Evolutionary conservation across 2,329 filamentous ascomycete species (phyloP).

Genomic region (Neoscytalidium dimidiatum): DNA sequence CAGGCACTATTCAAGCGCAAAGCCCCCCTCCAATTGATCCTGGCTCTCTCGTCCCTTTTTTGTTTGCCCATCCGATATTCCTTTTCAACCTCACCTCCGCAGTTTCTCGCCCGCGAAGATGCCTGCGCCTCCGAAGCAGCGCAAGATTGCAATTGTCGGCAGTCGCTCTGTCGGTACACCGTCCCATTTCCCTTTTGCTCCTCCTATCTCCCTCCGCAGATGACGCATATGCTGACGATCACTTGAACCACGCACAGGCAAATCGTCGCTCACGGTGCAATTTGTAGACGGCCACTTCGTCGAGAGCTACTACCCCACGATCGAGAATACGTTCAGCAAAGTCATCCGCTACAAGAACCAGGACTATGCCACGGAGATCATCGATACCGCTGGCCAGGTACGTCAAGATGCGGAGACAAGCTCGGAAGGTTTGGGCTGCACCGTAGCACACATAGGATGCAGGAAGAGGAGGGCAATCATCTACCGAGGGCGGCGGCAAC

Average conservation of each 20-base stretch:
- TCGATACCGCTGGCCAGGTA: slow-evolving; percentile 95
- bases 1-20: slow-evolving; percentile 8
- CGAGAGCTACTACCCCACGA: slow-evolving; percentile 98
- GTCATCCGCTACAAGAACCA: slow-evolving; percentile 90
- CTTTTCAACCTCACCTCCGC: background rate
- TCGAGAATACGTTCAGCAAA: slow-evolving; percentile 98
- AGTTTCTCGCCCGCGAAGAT: slow-evolving; percentile 44
- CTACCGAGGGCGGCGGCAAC: background rate
- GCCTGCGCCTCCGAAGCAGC: slow-evolving; percentile 76
- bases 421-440: background rate
- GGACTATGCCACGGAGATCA: slow-evolving; percentile 94
- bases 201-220: background rate
- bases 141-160: slow-evolving; percentile 94
- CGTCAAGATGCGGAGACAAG: slow-evolving; percentile 26
- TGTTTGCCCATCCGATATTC: background rate
- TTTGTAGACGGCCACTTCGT: slow-evolving; percentile 98
- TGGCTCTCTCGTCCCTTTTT: background rate
- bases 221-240: background rate
- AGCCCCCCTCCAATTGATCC: slow-evolving; percentile 5
- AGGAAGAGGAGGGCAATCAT: background rate
- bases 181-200: slow-evolving; percentile 21
- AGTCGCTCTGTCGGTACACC: slow-evolving; percentile 83
- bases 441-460: background rate
- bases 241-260: slow-evolving; percentile 61
- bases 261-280: slow-evolving; percentile 94